Percentiles rank a stretch among this genome's conserved stretches.
phyloP scores from a whole-genome alignment of 2,329 filamentous ascomycete species.

The Paecilomyces fulvus region DNA sequence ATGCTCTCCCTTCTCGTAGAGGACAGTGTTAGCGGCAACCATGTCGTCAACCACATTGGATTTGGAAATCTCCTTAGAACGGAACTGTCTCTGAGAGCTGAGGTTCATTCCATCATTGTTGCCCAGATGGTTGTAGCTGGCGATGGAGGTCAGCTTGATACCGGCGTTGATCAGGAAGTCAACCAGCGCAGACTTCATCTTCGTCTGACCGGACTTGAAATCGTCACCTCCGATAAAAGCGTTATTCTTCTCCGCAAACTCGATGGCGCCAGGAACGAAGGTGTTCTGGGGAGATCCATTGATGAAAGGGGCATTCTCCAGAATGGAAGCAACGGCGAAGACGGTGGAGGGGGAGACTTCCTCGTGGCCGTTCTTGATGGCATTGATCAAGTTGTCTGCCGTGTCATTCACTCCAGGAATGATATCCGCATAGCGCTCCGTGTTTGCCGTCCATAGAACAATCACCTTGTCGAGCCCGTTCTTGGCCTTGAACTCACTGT shows the following conservation, averaged over 20 bases:
- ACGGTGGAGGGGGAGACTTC: constrained; percentile 94
- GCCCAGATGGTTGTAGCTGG: constrained; percentile 97
- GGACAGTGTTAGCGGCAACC: constrained; percentile 87
- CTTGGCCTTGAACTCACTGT: constrained; percentile 75
- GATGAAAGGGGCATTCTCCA: constrained; percentile 89
- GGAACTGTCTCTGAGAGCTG: constrained; percentile 95
- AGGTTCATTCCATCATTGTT: constrained; percentile 99
- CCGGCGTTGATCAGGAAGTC: constrained; percentile 98
- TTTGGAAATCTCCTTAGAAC: constrained; percentile 99
- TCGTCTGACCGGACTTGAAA: constrained; percentile 99
- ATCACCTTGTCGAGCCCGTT: constrained; percentile 91
- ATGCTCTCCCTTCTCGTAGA: constrained; percentile 89
- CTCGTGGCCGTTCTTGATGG: constrained; percentile 77
- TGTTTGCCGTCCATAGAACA: constrained; percentile 98
- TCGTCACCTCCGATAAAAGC: constrained; percentile 96
- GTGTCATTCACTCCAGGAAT: constrained; percentile 89
- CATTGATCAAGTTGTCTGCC: constrained; percentile 80
- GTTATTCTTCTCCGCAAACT: constrained; percentile 76
- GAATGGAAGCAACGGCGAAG: constrained; percentile 88
- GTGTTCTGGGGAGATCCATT: constrained; percentile 99
- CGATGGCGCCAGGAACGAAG: constrained; percentile 85
- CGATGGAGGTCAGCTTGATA: constrained; percentile 97
- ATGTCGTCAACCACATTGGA: constrained; percentile 99
- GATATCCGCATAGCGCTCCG: constrained; percentile 89
- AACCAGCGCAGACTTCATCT: constrained; percentile 99